Percentiles rank a stretch among this genome's conserved stretches.
Conservation (phyloP, 768 basidiomycete genomes). For the Steccherinum ochraceum region DNA sequence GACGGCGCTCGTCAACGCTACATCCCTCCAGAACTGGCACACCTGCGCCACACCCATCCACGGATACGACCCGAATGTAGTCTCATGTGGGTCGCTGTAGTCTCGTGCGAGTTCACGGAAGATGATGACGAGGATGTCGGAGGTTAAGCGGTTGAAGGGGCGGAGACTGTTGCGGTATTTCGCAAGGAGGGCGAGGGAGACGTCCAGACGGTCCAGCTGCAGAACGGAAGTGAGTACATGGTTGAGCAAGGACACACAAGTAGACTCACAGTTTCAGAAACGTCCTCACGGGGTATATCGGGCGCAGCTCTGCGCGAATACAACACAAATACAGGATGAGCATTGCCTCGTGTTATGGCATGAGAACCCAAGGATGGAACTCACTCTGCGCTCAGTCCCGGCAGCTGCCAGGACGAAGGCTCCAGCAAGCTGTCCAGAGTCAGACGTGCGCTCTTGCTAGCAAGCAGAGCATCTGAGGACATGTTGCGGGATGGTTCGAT, state of each 20-base stretch:
- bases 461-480: background rate
- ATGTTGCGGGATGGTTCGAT: background rate
- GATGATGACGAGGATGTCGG: constrained; percentile 19
- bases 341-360: background rate
- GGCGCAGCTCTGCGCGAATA: background rate
- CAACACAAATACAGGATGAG: background rate
- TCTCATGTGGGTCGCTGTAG: constrained; percentile 11
- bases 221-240: background rate
- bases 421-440: constrained; percentile 16
- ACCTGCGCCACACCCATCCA: constrained; percentile 19
- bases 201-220: constrained; percentile 18
- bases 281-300: background rate
- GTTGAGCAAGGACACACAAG: background rate
- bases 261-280: constrained; percentile 5
- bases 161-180: constrained; percentile 22
- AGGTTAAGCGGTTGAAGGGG: constrained; percentile 18
- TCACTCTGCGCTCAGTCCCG: constrained; percentile 13
- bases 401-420: constrained; percentile 18
- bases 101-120: constrained; percentile 15
- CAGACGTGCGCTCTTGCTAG: background rate
- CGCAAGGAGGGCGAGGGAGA: constrained; percentile 18
- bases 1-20: constrained; percentile 15
- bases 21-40: constrained; percentile 19
- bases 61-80: constrained; percentile 16
- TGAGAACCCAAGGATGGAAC: background rate